Percentiles rank a stretch among this genome's conserved stretches.
Conservation (phyloP, 2,329 filamentous ascomycete species). For the Colletotrichum acutatum region DNA sequence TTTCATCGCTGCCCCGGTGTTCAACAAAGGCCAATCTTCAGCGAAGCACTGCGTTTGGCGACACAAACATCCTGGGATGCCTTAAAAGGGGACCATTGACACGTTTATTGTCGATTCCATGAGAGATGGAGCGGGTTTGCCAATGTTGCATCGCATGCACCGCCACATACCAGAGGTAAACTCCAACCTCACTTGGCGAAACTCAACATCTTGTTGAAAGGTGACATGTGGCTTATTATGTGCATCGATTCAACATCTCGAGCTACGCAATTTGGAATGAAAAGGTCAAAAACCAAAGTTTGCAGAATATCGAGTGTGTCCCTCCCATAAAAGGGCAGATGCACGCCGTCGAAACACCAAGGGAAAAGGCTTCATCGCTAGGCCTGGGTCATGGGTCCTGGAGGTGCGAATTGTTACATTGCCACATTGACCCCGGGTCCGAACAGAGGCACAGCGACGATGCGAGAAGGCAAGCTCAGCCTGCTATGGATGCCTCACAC, state of each 20-base stretch:
- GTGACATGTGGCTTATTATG: neutral
- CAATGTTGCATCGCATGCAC: neutral
- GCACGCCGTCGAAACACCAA: neutral
- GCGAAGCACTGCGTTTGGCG: neutral
- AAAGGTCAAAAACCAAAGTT: neutral
- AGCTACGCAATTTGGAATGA: too few relatives aligned
- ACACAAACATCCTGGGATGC: too few relatives aligned
- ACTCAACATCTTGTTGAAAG: neutral
- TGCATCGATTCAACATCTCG: neutral
- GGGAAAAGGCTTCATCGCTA: neutral
- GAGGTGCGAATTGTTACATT: too few relatives aligned
- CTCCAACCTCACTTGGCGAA: neutral
- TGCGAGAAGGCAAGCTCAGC: too few relatives aligned
- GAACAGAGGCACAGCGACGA: too few relatives aligned
- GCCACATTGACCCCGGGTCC: too few relatives aligned
- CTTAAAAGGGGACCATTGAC: neutral
- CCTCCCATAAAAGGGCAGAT: constrained; percentile 29
- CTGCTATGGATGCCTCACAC: too few relatives aligned
- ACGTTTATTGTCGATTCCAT: neutral
- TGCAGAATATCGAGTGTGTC: neutral
- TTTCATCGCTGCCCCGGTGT: neutral
- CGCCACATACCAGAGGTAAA: neutral
- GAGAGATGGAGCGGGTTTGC: neutral
- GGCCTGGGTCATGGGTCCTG: neutral
- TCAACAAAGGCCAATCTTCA: neutral